Evolutionary conservation across 345 rosid species (phyloP), one percentile per base, ranked within the genome.

Genomic region (Rhodamnia rubescens): DNA sequence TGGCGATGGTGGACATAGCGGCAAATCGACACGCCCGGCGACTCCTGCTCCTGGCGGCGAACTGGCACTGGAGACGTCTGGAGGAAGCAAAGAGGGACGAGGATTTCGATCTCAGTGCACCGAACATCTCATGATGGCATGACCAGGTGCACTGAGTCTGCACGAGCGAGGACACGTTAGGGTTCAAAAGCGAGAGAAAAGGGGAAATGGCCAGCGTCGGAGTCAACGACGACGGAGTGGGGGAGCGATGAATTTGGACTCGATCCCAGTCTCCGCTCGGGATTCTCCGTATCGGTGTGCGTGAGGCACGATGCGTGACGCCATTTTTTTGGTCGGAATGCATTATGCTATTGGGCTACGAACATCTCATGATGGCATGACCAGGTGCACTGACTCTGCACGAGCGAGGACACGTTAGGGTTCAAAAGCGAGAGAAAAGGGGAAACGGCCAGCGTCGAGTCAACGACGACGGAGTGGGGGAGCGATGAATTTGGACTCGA

Each of bases 311-410:
- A 32, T 22, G 58, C 11, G 58, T 0, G n/a, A 8, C n/a, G n/a
- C n/a, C n/a, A n/a, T n/a, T n/a, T n/a, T n/a, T n/a, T n/a, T n/a
- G n/a, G n/a, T n/a, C n/a, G n/a, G n/a, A n/a, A n/a, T n/a, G n/a
- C n/a, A n/a, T n/a, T n/a, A n/a, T n/a, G n/a, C n/a, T n/a, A n/a
- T n/a, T n/a, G n/a, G n/a, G n/a, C n/a, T n/a, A n/a, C 18, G 0
- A 50, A 84, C 85, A 85, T 82, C 69, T 82, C 87, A 9, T 52
- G 82, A 36, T 0, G 13, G 78, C 78, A 69, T 36, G 78, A 32
- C 78, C 49, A 85, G 22, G 80, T 58, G 84, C 87, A 81, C 59
- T 81, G 87, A 13, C 49, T 11, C 87, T 59, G 87, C 87, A 85
- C 82, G 36, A 51, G 42, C 24, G 24, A 4, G 36, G 47, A 8